Base-by-base conservation (phyloP, 106 monocot species). In the Apostasia shenzhenica region DNA sequence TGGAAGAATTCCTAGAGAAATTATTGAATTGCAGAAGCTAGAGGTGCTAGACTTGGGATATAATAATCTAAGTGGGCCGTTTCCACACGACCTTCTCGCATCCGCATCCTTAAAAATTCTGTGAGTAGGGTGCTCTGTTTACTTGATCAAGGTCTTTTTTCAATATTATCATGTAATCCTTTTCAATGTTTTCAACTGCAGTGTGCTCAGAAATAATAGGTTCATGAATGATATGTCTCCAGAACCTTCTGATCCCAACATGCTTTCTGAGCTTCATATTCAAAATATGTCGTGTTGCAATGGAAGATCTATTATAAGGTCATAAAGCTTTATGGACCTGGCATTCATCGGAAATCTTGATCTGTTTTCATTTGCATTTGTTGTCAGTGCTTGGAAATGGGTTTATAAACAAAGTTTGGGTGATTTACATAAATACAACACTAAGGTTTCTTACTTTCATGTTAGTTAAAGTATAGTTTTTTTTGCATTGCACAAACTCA, bases 21-120 rank as follows among this genome's bases (percentile, higher is more conserved):
- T 84, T 58, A 54, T 67, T 57, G 26, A 72, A 38, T 62, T 87
- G 71, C 74, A 63, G n/a, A 68, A 68, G 54, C 58, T 87, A 26
- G 64, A 77, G 68, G 66, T 83, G 26, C 63, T 87, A 73, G 75
- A 87, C 55, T 59, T 82, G 64, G 77, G 77, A 62, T 55, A 77
- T 55, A 87, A 87, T 73, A 80, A 78, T 77, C 55, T 88, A 11
- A 70, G 44, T n/a, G 81, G 72, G 58, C 48, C 74, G 52, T 26
- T 87, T 83, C 77, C 80, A 60, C 63, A 70, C 41, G 62, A 72
- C 0, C 67, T 82, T 59, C 40, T 39, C 45, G 77, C 48, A 47
- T 59, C 79, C 46, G 43, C 52, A 14, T 77, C 82, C 6, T 59
- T 83, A 37, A 8, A 76, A 70, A 61, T 61, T 10, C 67, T 83